Evolutionary conservation across 345 rosid species (phyloP), one percentile per base, ranked within the genome.

Genomic region (Gossypium sturtianum): DNA sequence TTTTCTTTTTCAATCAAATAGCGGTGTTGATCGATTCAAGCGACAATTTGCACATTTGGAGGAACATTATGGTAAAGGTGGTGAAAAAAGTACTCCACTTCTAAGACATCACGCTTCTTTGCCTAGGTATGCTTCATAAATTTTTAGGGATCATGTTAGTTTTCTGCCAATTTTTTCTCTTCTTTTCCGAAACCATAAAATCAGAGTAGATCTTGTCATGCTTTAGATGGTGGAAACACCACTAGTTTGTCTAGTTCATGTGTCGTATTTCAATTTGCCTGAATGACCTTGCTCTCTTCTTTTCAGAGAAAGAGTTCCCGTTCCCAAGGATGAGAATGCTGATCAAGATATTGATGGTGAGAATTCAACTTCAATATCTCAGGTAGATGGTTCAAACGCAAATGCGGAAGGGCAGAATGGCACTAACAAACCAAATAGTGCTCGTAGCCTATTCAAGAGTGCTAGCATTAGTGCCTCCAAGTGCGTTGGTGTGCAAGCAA

Each of bases 21-120:
- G 99, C 78, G 99, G 99, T 52, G 99, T 93, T 62, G 99, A 95
- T 84, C 95, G 98, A 67, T 95, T 95, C 83, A 95, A 93, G 89
- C 82, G 98, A 79, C 99, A 95, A 81, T 95, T 95, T 85, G 99
- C 99, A 9, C 96, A 95, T 81, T 90, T 95, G 70, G 99, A 93
- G 83, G 99, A 95, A 81, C 85, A 87, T 80, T 78, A 82, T 70
- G 90, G 96, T 70, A 95, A 86, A 82, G 98, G 99, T 44, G 97
- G 99, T 53, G 97, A 89, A 85, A 87, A 83, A 81, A 74, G 84
- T 79, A 72, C 91, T 56, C 98, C 96, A 15, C 91, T 95, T 68
- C 97, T 85, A 75, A 85, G 97, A 56, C 98, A 90, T 63, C 94
- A 95, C 74, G 98, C 97, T 80, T 95, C 98, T 44, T 86, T 95